phyloP scores from a whole-genome alignment of 1,284 basidiomycete genomes.

The Ceratobasidium sp. region DNA sequence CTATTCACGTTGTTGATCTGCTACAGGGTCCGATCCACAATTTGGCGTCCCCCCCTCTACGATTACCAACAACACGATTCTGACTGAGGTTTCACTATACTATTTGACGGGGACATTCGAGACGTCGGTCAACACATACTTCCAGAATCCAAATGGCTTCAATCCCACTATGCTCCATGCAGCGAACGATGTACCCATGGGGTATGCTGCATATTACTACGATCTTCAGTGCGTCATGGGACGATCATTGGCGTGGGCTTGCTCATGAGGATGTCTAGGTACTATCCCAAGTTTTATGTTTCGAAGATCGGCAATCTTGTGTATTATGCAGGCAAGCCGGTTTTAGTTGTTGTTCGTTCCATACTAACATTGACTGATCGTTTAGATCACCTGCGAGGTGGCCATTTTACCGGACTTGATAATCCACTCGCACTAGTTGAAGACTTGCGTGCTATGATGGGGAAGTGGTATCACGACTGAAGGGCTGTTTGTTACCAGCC shows the following conservation, averaged over 20 bases:
- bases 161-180: not conserved
- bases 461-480: constrained; percentile 5
- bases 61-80: constrained; percentile 32
- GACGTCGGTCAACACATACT: constrained; percentile 20
- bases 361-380: not conserved
- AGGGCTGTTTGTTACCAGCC: no score
- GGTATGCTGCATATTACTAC: not conserved
- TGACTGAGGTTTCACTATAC: constrained; percentile 39
- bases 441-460: not conserved
- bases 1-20: no score
- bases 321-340: constrained; percentile 7
- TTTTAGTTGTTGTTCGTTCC: not conserved
- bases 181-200: not conserved
- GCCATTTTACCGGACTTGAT: constrained; percentile 6
- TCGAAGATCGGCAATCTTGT: not conserved
- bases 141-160: not conserved
- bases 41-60: constrained; percentile 1
- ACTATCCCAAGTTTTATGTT: constrained; percentile 17
- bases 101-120: constrained; percentile 38
- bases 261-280: not conserved
- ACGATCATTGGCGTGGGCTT: no score
- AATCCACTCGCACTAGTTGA: not conserved
- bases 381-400: constrained; percentile 3
- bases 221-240: not conserved
- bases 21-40: not conserved